Conservation (phyloP, 2,329 filamentous ascomycete species). For the Neophaeococcomyces mojaviensis region DNA sequence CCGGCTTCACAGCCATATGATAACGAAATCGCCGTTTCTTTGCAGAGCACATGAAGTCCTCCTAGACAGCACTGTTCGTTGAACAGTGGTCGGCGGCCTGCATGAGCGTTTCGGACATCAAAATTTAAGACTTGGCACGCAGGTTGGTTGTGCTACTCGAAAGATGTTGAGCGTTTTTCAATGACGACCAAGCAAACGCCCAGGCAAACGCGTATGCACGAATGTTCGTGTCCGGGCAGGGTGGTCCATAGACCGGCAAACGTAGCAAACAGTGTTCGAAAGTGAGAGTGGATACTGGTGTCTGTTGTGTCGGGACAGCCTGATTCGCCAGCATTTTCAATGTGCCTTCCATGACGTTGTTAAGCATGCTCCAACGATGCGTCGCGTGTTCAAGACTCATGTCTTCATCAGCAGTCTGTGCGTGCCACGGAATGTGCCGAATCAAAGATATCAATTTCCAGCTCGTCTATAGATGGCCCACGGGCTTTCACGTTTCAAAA, state of each 20-base stretch:
- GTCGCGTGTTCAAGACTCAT: too few relatives aligned
- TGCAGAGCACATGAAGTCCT: slow-evolving; percentile 69
- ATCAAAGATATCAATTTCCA: neutral
- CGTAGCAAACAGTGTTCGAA: neutral
- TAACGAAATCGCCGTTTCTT: slow-evolving; percentile 31
- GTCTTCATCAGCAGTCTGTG: neutral
- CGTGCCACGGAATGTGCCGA: slow-evolving; percentile 2
- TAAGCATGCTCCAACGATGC: too few relatives aligned
- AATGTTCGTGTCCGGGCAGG: neutral
- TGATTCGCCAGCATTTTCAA: too few relatives aligned
- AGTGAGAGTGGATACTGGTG: too few relatives aligned
- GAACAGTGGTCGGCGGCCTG: too few relatives aligned
- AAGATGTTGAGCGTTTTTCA: neutral
- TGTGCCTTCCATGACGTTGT: too few relatives aligned
- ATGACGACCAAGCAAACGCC: neutral
- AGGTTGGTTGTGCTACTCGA: too few relatives aligned
- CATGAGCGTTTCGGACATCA: too few relatives aligned
- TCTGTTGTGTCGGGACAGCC: too few relatives aligned
- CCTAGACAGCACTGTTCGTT: slow-evolving; percentile 55
- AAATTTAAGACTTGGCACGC: too few relatives aligned
- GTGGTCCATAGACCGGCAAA: neutral
- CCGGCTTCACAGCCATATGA: slow-evolving; percentile 8
- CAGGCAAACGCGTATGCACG: neutral
- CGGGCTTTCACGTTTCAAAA: neutral
- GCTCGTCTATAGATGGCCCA: neutral